Evolutionary conservation across 2,329 filamentous ascomycete genomes (phyloP).

Genomic region (Cercospora canescens): DNA sequence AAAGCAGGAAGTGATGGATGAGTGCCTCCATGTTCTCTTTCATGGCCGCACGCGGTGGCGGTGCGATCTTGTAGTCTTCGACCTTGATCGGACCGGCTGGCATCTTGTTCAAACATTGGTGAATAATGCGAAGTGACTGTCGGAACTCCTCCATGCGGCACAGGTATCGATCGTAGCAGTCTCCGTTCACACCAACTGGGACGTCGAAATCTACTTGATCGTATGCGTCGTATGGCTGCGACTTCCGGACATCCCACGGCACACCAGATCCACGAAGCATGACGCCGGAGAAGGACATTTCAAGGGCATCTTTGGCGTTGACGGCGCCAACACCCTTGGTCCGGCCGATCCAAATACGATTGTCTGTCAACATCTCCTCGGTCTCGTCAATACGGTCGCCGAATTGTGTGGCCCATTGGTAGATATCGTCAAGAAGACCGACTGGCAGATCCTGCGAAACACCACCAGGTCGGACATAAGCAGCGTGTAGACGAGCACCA

Average conservation of each 20-base stretch:
- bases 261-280: conserved; percentile 97
- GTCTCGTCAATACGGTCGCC: conserved; percentile 98
- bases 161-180: conserved; percentile 98
- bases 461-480: conserved; percentile 94
- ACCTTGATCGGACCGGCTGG: conserved; percentile 89
- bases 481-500: conserved; percentile 92
- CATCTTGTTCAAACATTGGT: conserved; percentile 99
- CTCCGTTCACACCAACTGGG: conserved; percentile 91
- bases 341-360: conserved; percentile 97
- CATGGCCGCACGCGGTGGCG: conserved; percentile 95
- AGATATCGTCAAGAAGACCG: conserved; percentile 95
- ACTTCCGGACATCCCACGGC: conserved; percentile 96
- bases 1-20: conserved; percentile 98
- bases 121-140: conserved; percentile 95
- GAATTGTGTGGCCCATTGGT: conserved; percentile 99
- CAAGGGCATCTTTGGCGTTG: conserved; percentile 87
- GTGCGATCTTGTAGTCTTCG: conserved; percentile 98
- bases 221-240: conserved; percentile 95
- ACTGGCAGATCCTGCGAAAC: conserved; percentile 93
- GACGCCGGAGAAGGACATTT: conserved; percentile 93
- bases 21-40: conserved; percentile 99
- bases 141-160: conserved; percentile 99
- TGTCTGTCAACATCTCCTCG: conserved; percentile 97
- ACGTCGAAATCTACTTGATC: conserved; percentile 98
- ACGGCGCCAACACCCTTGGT: conserved; percentile 89